These are phyloP conservation scores for Suhomyces pyralidae DNA, from an alignment of 805 yeast species.

Conservation along the genomic window DNA sequence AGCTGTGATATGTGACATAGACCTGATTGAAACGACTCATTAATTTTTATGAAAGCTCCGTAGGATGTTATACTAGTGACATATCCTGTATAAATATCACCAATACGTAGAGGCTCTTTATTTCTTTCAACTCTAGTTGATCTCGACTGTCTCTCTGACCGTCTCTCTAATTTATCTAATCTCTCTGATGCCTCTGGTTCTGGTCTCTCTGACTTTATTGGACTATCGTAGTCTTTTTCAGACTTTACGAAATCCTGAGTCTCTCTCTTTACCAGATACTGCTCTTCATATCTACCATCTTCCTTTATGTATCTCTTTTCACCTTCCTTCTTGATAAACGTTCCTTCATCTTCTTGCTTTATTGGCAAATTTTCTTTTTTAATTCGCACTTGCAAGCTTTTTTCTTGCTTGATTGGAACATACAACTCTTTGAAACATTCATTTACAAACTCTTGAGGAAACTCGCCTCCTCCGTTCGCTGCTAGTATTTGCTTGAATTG, in stretches of 20 bases:
- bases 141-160: not conserved
- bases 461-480: conserved; percentile 42
- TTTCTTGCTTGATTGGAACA: conserved; percentile 1
- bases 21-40: conserved; percentile 45
- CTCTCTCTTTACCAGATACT: not conserved
- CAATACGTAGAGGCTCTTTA: conserved; percentile 27
- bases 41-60: conserved; percentile 74
- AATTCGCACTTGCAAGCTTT: not conserved
- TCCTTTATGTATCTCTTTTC: not conserved
- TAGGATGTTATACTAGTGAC: conserved; percentile 60
- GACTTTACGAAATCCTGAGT: not conserved
- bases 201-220: not conserved
- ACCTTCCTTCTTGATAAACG: not conserved
- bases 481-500: conserved; percentile 16
- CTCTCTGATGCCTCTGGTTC: too few species aligned
- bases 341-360: conserved; percentile 1
- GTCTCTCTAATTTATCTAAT: not conserved
- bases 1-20: conserved; percentile 78
- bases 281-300: not conserved
- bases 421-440: conserved; percentile 15
- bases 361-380: not conserved
- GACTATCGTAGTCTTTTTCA: not conserved
- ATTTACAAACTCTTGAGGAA: conserved; percentile 30
- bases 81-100: conserved; percentile 55
- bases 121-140: not conserved